These are phyloP conservation scores for Favolaschia claudopus DNA, from an alignment of 768 basidiomycete species.

Conservation along the genomic window DNA sequence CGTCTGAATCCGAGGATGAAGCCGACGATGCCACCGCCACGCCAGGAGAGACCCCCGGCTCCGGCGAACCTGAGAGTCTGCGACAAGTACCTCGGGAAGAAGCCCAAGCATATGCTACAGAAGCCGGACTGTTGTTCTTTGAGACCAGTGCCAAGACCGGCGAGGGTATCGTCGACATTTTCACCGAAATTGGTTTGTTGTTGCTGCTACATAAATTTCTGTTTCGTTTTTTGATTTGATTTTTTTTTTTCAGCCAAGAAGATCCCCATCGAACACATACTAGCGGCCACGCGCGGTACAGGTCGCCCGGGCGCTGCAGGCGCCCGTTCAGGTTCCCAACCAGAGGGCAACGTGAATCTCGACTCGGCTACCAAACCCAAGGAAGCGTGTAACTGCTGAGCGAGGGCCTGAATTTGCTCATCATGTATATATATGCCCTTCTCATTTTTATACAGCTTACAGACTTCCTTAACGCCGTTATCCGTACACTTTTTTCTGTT, in stretches of 20 bases:
- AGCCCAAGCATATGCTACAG: slow-evolving; percentile 95
- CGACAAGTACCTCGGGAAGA: slow-evolving; percentile 94
- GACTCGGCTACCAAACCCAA: slow-evolving; percentile 74
- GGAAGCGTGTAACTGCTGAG: slow-evolving; percentile 85
- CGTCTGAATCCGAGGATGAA: slow-evolving; percentile 84
- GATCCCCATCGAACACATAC: slow-evolving; percentile 89
- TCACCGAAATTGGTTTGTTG: slow-evolving; percentile 93
- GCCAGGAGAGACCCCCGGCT: slow-evolving; percentile 72
- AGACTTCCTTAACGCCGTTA: slow-evolving; percentile 6
- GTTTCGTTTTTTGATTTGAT: background rate
- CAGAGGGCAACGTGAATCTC: slow-evolving; percentile 72
- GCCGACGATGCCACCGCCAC: slow-evolving; percentile 93
- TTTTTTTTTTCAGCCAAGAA: slow-evolving; percentile 54
- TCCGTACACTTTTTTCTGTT: slow-evolving; percentile 24
- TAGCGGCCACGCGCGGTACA: slow-evolving; percentile 81
- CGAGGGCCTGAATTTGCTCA: slow-evolving; percentile 13
- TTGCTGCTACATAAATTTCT: background rate
- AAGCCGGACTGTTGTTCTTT: slow-evolving; percentile 94
- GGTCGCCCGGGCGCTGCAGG: slow-evolving; percentile 68
- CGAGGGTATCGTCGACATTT: slow-evolving; percentile 93
- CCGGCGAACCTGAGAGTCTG: slow-evolving; percentile 71
- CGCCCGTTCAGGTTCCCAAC: slow-evolving; percentile 57
- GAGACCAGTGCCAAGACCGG: slow-evolving; percentile 99
- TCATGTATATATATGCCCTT: slow-evolving; percentile 29
- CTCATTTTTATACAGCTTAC: slow-evolving; percentile 3